phyloP scores from a whole-genome alignment of 495 filamentous ascomycete species.

The Penicillium salamii region DNA sequence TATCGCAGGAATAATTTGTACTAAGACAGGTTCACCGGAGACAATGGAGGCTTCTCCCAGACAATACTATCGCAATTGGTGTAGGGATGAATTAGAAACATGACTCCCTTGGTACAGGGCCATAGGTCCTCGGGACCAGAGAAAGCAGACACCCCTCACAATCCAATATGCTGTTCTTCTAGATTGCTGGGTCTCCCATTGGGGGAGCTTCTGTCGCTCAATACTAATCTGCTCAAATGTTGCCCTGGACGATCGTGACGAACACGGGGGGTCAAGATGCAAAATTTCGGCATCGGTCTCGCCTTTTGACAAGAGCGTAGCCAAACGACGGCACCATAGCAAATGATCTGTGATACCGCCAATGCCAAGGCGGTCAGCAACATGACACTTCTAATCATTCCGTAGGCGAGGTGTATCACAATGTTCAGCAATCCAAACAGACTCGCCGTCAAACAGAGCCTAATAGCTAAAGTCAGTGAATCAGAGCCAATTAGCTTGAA shows the following conservation, averaged over 20 bases:
- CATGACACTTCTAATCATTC: background rate
- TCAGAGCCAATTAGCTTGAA: background rate
- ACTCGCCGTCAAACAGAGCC: background rate
- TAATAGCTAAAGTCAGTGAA: background rate
- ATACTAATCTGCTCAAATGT: background rate
- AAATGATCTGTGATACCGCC: background rate
- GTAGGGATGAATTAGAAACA: too few species aligned
- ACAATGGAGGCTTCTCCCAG: too few species aligned
- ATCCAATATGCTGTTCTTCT: background rate
- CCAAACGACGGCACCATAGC: background rate
- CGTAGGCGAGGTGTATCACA: background rate
- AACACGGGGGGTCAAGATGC: too few species aligned
- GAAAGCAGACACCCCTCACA: background rate
- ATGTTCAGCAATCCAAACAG: background rate
- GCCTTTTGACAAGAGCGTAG: background rate
- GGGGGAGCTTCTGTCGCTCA: background rate
- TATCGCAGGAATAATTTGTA: too few species aligned
- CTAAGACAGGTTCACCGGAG: too few species aligned
- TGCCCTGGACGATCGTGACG: background rate
- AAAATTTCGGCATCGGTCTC: too few species aligned
- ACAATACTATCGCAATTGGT: too few species aligned
- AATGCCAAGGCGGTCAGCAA: background rate
- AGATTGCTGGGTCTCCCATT: background rate
- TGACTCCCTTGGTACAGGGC: too few species aligned
- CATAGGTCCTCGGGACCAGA: too few species aligned